phyloP scores from a whole-genome alignment of 495 filamentous ascomycete genomes.

The Daldinia grandis region DNA sequence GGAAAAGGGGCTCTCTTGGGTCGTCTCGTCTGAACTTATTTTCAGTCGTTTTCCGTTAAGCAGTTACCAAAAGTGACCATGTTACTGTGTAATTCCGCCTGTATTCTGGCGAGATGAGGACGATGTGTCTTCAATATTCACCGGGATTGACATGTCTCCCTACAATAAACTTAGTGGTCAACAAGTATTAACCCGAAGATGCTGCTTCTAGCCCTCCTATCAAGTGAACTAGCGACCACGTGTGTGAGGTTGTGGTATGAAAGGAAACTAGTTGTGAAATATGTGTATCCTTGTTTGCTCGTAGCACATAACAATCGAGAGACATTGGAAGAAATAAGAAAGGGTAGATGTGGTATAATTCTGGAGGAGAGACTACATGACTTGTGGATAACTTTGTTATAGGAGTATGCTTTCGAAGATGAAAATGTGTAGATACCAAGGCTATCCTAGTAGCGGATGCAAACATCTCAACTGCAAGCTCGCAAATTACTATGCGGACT shows the following conservation, averaged over 20 bases:
- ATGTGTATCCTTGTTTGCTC: conserved; percentile 26
- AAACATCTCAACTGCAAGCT: conserved; percentile 31
- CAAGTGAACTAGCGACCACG: conserved; percentile 1
- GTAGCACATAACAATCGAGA: conserved; percentile 17
- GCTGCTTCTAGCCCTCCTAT: conserved; percentile 4
- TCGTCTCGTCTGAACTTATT: conserved; percentile 8
- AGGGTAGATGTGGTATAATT: not conserved
- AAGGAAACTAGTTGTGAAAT: conserved; percentile 13
- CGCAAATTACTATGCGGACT: conserved; percentile 35
- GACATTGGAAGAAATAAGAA: conserved; percentile 5
- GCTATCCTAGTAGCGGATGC: conserved; percentile 17
- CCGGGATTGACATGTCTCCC: conserved; percentile 7
- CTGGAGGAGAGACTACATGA: not conserved
- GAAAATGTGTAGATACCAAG: conserved; percentile 1
- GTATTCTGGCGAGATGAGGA: conserved; percentile 16
- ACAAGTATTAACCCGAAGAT: conserved; percentile 5
- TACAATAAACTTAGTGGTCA: not conserved
- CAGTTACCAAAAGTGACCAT: conserved; percentile 6
- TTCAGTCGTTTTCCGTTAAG: conserved; percentile 29
- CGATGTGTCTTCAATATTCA: conserved; percentile 29
- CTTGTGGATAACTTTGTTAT: not conserved
- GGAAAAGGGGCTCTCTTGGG: conserved; percentile 1
- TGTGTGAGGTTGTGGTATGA: not conserved
- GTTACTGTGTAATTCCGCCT: conserved; percentile 9
- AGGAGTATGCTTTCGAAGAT: not conserved